Conservation (phyloP, 2,329 filamentous ascomycete genomes). For the Purpureocillium lavendulum region DNA sequence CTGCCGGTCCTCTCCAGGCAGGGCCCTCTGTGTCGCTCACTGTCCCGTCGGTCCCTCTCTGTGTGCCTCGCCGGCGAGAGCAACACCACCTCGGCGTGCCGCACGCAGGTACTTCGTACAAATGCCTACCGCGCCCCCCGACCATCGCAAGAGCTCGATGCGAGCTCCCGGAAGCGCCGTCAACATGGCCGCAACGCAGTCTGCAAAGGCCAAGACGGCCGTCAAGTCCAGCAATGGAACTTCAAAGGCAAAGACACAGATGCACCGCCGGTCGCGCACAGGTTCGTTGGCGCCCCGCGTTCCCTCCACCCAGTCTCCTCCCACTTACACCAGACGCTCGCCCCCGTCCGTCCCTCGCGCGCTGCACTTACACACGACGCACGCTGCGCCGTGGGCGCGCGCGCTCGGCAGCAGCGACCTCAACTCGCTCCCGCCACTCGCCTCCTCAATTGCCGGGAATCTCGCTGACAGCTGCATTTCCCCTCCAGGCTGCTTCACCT, state of each 20-base stretch:
- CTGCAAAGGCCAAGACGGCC: constrained; percentile 49
- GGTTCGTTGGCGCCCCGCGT: constrained; percentile 53
- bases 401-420: no score
- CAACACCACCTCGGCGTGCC: constrained; percentile 1
- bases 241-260: constrained; percentile 67
- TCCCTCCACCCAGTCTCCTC: constrained; percentile 4
- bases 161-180: constrained; percentile 35
- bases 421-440: no score
- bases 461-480: constrained; percentile 3
- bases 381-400: no score
- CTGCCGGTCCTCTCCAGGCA: no score
- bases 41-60: no score
- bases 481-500: constrained; percentile 56
- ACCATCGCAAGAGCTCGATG: constrained; percentile 41
- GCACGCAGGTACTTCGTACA: constrained; percentile 15
- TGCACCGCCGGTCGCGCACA: constrained; percentile 90
- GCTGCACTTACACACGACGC: no score
- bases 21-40: no score
- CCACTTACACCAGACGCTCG: constrained; percentile 20
- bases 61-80: neutral
- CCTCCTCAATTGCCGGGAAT: neutral
- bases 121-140: constrained; percentile 62
- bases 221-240: constrained; percentile 43
- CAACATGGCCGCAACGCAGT: constrained; percentile 55
- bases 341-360: no score